Conservation (phyloP, 306 rosid species). For the Dalbergia cultrata region DNA sequence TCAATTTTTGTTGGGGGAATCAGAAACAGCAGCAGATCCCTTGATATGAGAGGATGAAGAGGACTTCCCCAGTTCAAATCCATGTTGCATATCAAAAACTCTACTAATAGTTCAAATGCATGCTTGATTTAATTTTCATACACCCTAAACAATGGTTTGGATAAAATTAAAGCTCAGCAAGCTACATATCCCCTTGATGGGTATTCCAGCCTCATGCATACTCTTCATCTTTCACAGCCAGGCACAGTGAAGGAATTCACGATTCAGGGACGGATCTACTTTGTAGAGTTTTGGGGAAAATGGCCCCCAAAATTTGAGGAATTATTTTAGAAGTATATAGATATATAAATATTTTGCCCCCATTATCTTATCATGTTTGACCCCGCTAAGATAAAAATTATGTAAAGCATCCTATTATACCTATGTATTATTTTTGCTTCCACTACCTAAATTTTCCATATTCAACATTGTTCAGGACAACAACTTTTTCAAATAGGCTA, state of each 20-base stretch:
- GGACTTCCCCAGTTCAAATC: not conserved
- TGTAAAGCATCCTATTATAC: too few species aligned
- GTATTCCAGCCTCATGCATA: not conserved
- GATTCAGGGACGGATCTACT: not conserved
- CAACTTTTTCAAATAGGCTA: slow-evolving; percentile 10
- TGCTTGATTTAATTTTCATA: slow-evolving; percentile 6
- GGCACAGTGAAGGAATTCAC: not conserved
- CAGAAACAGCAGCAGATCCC: slow-evolving; percentile 21
- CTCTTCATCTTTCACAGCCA: slow-evolving; percentile 1
- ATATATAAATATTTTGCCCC: too few species aligned
- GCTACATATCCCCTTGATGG: not conserved
- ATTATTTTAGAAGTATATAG: too few species aligned
- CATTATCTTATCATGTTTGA: too few species aligned
- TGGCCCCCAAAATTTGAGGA: too few species aligned
- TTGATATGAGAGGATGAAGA: not conserved
- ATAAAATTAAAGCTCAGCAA: slow-evolving; percentile 17
- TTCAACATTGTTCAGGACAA: not conserved
- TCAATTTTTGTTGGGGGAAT: not conserved
- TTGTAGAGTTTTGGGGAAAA: too few species aligned
- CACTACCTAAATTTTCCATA: too few species aligned
- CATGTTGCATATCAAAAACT: slow-evolving; percentile 23
- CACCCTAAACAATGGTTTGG: not conserved
- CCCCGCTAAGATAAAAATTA: too few species aligned
- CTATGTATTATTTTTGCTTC: too few species aligned
- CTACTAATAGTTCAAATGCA: not conserved